A percentile compares a stretch with the other conserved stretches of the same genome.
Evolutionary conservation across 2,329 filamentous ascomycete species (phyloP).

Genomic region (Aspergillaceae sp.): DNA sequence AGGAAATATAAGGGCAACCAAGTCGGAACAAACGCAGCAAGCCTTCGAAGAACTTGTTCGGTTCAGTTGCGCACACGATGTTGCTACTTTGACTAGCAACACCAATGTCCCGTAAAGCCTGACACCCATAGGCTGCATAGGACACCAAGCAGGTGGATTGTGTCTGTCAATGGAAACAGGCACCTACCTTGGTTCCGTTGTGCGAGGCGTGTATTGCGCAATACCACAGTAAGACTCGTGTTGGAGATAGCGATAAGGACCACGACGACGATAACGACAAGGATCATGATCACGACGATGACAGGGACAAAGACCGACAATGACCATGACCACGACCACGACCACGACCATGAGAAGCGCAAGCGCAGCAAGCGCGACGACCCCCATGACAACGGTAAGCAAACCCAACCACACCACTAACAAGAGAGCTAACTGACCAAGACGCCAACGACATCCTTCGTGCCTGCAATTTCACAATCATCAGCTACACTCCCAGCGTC

Average conservation of each 20-base stretch:
- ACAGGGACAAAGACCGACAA: conserved; percentile 1
- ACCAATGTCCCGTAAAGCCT: conserved; percentile 16
- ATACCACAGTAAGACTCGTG: conserved; percentile 10
- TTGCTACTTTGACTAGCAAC: conserved; percentile 3
- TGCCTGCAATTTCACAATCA: conserved; percentile 20
- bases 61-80: conserved; percentile 1
- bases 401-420: background rate
- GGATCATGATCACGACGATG: conserved; percentile 5
- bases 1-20: conserved; percentile 9
- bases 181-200: conserved; percentile 18
- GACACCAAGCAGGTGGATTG: conserved; percentile 6
- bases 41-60: conserved; percentile 1
- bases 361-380: conserved; percentile 1
- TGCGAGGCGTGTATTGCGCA: conserved; percentile 27
- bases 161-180: conserved; percentile 20
- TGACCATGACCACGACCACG: conserved; percentile 3
- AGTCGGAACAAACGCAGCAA: conserved; percentile 7
- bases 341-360: background rate
- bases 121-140: conserved; percentile 19
- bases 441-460: conserved; percentile 24
- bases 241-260: conserved; percentile 7
- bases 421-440: conserved; percentile 2
- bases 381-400: conserved; percentile 21
- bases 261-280: conserved; percentile 7
- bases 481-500: conserved; percentile 17